Percentiles rank a stretch among this genome's conserved stretches.
These are phyloP conservation scores for Plasmodium chabaudi DNA, from an alignment of 169 alveolate genomes.

Conservation along the genomic window DNA sequence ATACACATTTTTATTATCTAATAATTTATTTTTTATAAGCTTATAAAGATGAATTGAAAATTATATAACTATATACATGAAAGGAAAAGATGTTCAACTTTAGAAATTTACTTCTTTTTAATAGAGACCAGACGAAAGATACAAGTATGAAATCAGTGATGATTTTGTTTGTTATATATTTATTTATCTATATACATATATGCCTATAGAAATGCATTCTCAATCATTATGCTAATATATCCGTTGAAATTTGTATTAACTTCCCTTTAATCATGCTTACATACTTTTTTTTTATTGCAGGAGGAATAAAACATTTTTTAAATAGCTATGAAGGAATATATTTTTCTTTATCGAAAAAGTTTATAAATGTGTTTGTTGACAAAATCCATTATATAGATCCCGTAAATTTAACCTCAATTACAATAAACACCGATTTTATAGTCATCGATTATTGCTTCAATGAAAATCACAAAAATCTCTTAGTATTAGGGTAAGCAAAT, in stretches of 20 bases:
- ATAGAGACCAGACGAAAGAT: conserved; percentile 51
- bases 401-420: conserved; percentile 28
- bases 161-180: neutral
- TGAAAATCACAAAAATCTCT: conserved; percentile 41
- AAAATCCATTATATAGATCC: conserved; percentile 61
- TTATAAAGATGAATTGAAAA: conserved; percentile 9
- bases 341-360: conserved; percentile 42
- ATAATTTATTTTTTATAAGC: neutral
- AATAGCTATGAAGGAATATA: conserved; percentile 59
- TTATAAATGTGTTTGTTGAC: conserved; percentile 68
- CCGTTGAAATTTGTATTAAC: neutral
- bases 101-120: conserved; percentile 49
- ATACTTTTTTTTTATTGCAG: conserved; percentile 21
- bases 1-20: neutral
- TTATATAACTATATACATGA: neutral
- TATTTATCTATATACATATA: neutral
- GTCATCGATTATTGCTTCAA: conserved; percentile 51
- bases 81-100: conserved; percentile 60
- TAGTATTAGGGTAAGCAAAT: conserved; percentile 46
- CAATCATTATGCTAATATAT: neutral
- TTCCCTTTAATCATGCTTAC: neutral
- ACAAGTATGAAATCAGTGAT: conserved; percentile 33
- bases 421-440: conserved; percentile 40
- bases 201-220: neutral
- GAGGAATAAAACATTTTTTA: conserved; percentile 37